Base-by-base conservation (phyloP, 345 rosid genomes). In the Pistacia atlantica region DNA sequence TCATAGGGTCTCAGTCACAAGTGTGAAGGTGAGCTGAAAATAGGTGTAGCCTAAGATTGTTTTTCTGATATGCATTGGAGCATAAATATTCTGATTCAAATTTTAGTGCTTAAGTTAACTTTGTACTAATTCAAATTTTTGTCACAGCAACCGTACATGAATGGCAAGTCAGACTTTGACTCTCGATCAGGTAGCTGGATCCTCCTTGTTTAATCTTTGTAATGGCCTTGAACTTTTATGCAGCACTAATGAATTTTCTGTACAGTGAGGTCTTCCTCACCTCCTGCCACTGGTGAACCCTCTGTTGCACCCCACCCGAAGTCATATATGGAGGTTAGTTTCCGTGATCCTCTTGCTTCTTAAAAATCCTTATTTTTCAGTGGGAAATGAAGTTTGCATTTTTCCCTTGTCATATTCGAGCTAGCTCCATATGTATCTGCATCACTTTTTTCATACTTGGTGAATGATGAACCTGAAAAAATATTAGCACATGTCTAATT, bases 301-400 rank as follows among this genome's bases (percentile, higher is more conserved):
- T 75, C 97, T 65, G 75, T 52, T 22, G 87, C 97, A 25, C 92
- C 97, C 66, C 97, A 92, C 70, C 91, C 97, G 1, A 92, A 89
- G 87, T 97, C 99, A 71, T 97, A 91, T 75, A 90, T 89, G 97
- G 99, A 97, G 92, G 98, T 89, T 81, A 85, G 55, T 51, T 58
- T 28, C 17, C 11, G 35, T 59, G 5, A 60, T 55, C 76, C 58
- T 76, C 63, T 37, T 10, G 3, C 46, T 60, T 37, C 35, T 68
- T 18, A 63, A 51, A 55, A 72, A 20, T 55, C 11, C 64, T 57
- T 61, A 1, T 38, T 25, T 13, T 59, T 11, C 37, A 8, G 49
- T 11, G 55, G 45, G 58, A 79, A 62, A 54, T 31, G 51, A 22
- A 48, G 52, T 35, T 48, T 46, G 12, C 37, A 33, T 7, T 31